These are phyloP conservation scores for Ambrosiella beaveri DNA, from an alignment of 2,329 filamentous ascomycete species.

Conservation along the genomic window DNA sequence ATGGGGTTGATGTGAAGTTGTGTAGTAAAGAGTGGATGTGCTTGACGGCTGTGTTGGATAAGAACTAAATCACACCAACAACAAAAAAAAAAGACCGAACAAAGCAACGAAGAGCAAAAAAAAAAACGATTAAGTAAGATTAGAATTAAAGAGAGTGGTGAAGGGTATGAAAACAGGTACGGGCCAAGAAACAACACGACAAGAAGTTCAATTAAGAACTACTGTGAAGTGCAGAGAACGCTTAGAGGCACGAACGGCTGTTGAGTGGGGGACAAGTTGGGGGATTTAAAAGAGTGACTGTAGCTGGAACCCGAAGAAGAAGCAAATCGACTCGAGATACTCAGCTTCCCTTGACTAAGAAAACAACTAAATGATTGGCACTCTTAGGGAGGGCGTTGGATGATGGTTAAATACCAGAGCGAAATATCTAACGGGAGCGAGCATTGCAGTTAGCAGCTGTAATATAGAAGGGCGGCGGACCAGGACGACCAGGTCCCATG, in stretches of 20 bases:
- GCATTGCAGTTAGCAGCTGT: constrained; percentile 11
- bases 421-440: constrained; percentile 11
- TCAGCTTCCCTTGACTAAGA: constrained; percentile 13
- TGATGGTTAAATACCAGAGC: constrained; percentile 13
- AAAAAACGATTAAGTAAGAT: constrained; percentile 10
- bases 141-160: constrained; percentile 13
- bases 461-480: constrained; percentile 8
- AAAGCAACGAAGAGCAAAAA: constrained; percentile 4
- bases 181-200: constrained; percentile 4
- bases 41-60: constrained; percentile 12
- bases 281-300: constrained; percentile 12
- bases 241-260: constrained; percentile 24
- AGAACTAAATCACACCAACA: constrained; percentile 9
- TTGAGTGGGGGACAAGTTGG: constrained; percentile 17
- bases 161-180: constrained; percentile 5
- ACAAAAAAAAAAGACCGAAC: constrained; percentile 1
- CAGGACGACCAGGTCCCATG: constrained; percentile 4
- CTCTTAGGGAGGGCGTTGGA: constrained; percentile 14
- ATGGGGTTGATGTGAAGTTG: not conserved
- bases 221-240: not conserved
- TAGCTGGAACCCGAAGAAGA: constrained; percentile 13
- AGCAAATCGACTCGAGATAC: constrained; percentile 13
- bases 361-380: constrained; percentile 10
- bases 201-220: constrained; percentile 3
- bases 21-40: constrained; percentile 16